phyloP scores from a whole-genome alignment of 73 alveolate genomes.

The Symbiodinium natans region DNA sequence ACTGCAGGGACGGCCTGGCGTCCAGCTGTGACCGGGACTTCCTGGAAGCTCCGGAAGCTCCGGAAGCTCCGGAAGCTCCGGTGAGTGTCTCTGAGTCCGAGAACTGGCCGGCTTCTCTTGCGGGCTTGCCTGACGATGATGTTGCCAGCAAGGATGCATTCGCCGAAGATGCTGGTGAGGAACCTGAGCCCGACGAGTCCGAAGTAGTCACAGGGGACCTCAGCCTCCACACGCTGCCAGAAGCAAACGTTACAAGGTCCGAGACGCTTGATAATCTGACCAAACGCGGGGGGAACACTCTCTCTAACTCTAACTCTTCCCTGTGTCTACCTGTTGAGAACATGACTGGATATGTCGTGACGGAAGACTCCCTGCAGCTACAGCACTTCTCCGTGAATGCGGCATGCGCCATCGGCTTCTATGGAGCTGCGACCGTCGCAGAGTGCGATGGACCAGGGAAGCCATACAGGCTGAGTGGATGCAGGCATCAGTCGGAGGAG shows the following conservation, averaged over 20 bases:
- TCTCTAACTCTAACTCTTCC: background rate
- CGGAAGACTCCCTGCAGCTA: conserved; percentile 9
- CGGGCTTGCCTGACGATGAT: too few species aligned
- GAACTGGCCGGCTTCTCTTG: too few species aligned
- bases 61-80: too few species aligned
- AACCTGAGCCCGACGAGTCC: background rate
- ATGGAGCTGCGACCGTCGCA: background rate
- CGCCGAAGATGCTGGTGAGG: too few species aligned
- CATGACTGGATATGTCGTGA: background rate
- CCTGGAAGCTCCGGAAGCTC: too few species aligned
- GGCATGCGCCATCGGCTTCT: conserved; percentile 23
- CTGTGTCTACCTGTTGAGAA: background rate
- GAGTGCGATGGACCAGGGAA: background rate
- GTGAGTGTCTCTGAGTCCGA: too few species aligned
- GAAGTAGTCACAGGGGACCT: background rate
- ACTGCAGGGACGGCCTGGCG: too few species aligned
- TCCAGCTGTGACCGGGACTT: too few species aligned
- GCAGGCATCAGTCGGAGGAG: background rate
- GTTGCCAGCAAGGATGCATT: too few species aligned
- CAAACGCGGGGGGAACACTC: background rate
- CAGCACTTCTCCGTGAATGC: conserved; percentile 6
- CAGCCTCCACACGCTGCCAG: too few species aligned
- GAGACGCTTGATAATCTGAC: background rate
- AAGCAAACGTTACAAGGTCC: background rate
- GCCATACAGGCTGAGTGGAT: conserved; percentile 25